These are phyloP conservation scores for Anthracocystis walkeri DNA, from an alignment of 1,284 basidiomycete species.

Conservation along the genomic window DNA sequence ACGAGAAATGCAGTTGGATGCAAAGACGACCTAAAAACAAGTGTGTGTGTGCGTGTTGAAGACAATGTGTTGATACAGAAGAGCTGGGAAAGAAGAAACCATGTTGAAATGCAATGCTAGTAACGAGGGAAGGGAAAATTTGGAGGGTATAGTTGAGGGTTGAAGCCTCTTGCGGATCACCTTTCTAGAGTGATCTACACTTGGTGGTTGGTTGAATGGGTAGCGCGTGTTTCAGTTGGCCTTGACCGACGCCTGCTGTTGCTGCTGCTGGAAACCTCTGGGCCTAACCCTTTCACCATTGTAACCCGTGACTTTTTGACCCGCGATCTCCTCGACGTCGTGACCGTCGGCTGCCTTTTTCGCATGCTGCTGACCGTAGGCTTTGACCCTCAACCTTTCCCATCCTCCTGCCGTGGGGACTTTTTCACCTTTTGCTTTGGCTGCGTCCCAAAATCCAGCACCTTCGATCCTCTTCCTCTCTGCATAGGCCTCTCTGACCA, in stretches of 20 bases:
- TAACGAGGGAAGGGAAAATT: background rate
- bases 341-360: slow-evolving; percentile 66
- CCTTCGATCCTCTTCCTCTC: slow-evolving; percentile 13
- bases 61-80: slow-evolving; percentile 17
- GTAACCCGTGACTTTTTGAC: slow-evolving; percentile 59
- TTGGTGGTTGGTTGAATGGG: too few species aligned
- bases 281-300: slow-evolving; percentile 45
- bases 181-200: too few species aligned
- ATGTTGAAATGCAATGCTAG: slow-evolving; percentile 39
- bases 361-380: slow-evolving; percentile 63
- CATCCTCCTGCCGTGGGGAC: slow-evolving; percentile 66
- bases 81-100: background rate
- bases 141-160: slow-evolving; percentile 35
- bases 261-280: slow-evolving; percentile 7
- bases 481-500: slow-evolving; percentile 57
- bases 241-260: slow-evolving; percentile 13
- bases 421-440: slow-evolving; percentile 37
- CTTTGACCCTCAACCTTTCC: slow-evolving; percentile 64
- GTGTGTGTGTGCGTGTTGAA: slow-evolving; percentile 20
- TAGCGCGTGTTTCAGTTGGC: too few species aligned
- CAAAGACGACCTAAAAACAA: slow-evolving; percentile 7
- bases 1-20: slow-evolving; percentile 38
- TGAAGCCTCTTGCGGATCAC: slow-evolving; percentile 22
- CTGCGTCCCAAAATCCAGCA: slow-evolving; percentile 57
- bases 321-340: slow-evolving; percentile 64